Evolutionary conservation across 306 rosid species (phyloP).

Genomic region (Cucurbita argyrosperma): DNA sequence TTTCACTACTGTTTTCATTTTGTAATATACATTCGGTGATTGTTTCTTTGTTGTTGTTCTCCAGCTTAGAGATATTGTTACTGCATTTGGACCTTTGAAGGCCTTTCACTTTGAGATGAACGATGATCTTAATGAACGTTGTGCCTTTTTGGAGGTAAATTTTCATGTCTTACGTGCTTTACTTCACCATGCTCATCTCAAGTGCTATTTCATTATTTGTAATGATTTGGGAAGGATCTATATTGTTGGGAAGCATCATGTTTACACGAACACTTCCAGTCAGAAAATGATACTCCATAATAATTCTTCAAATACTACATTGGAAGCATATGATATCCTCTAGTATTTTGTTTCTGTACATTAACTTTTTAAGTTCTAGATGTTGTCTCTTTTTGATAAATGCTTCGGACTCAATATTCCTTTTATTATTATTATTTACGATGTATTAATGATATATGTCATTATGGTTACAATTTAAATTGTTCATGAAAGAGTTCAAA

Average conservation of each 20-base stretch:
- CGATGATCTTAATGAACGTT: slow-evolving; percentile 23
- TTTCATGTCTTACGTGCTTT: not conserved
- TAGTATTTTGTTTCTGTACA: not conserved
- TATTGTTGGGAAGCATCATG: not conserved
- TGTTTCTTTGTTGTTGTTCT: slow-evolving; percentile 4
- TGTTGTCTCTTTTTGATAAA: not conserved
- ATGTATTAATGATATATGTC: not conserved
- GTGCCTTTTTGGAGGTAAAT: slow-evolving; percentile 83
- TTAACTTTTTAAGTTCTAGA: not conserved
- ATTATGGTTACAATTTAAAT: not conserved
- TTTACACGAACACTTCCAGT: not conserved
- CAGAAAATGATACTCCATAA: not conserved
- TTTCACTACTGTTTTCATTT: not conserved
- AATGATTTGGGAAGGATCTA: not conserved
- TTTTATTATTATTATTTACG: not conserved
- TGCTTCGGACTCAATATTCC: not conserved
- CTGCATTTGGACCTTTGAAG: slow-evolving; percentile 81
- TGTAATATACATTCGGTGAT: not conserved
- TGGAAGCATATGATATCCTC: not conserved
- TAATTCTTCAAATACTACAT: not conserved
- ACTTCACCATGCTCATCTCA: not conserved
- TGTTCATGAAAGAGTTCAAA: not conserved
- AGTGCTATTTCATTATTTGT: not conserved
- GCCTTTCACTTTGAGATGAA: slow-evolving; percentile 59
- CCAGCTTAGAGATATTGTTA: slow-evolving; percentile 66